These are phyloP conservation scores for Yamadazyma phyllophila DNA, from an alignment of 805 yeast species.

Conservation along the genomic window DNA sequence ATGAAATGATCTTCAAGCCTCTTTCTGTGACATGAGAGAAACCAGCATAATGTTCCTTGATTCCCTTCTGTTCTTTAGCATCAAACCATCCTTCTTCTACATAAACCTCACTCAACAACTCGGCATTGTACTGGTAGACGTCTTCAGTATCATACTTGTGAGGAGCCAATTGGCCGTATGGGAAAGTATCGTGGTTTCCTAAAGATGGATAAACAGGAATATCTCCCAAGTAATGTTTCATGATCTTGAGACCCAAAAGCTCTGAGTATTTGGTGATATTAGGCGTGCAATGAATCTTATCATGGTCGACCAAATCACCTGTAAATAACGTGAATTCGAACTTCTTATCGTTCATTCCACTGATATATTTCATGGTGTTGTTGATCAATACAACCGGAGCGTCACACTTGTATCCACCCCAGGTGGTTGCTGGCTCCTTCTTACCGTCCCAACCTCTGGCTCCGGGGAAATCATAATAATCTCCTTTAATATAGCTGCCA, in stretches of 20 bases:
- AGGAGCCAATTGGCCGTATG: constrained; percentile 69
- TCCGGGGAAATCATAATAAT: constrained; percentile 30
- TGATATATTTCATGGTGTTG: constrained; percentile 44
- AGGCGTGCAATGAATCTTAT: constrained; percentile 47
- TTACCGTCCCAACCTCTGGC: constrained; percentile 18
- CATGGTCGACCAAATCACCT: constrained; percentile 74
- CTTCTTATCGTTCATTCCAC: constrained; percentile 21
- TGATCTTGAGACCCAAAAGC: constrained; percentile 63
- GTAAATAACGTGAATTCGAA: constrained; percentile 68
- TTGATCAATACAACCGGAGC: constrained; percentile 64
- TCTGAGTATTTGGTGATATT: constrained; percentile 71
- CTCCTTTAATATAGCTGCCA: constrained; percentile 28
- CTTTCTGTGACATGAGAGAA: constrained; percentile 53
- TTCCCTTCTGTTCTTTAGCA: constrained; percentile 18
- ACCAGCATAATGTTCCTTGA: constrained; percentile 57
- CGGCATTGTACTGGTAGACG: constrained; percentile 38
- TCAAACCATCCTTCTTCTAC: constrained; percentile 36
- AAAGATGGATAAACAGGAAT: constrained; percentile 60
- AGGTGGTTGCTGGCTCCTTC: constrained; percentile 52
- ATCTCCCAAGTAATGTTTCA: constrained; percentile 50
- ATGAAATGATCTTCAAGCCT: constrained; percentile 58
- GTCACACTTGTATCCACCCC: constrained; percentile 65
- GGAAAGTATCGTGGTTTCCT: constrained; percentile 74
- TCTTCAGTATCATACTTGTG: constrained; percentile 22
- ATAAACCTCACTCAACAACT: constrained; percentile 36